phyloP scores from a whole-genome alignment of 345 rosid species.

The Mallotus nudiflorus region DNA sequence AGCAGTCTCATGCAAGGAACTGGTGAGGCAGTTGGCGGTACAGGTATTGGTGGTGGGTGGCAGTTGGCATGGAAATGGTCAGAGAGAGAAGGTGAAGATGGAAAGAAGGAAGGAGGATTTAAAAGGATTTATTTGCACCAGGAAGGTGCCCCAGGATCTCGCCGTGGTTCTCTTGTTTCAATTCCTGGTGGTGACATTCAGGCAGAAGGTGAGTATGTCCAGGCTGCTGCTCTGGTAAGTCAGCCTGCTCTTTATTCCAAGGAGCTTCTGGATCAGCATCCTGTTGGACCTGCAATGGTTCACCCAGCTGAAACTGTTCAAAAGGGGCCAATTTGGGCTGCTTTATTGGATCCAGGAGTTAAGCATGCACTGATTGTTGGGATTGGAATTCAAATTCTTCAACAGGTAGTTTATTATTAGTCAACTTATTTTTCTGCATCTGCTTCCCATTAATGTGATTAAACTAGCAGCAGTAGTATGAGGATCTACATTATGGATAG shows the following conservation, averaged over 20 bases:
- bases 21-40: slow-evolving; percentile 57
- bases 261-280: slow-evolving; percentile 23
- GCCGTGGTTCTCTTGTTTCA: slow-evolving; percentile 76
- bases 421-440: neutral
- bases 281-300: slow-evolving; percentile 33
- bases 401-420: slow-evolving; percentile 57
- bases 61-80: slow-evolving; percentile 92
- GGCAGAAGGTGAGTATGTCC: slow-evolving; percentile 66
- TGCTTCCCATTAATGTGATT: neutral
- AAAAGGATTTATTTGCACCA: slow-evolving; percentile 82
- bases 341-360: slow-evolving; percentile 87
- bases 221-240: slow-evolving; percentile 71
- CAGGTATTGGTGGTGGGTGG: slow-evolving; percentile 99
- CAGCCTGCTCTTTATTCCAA: slow-evolving; percentile 30
- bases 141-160: slow-evolving; percentile 70
- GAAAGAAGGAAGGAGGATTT: slow-evolving; percentile 76
- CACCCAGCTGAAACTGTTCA: slow-evolving; percentile 47
- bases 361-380: slow-evolving; percentile 86
- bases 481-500: neutral
- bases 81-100: slow-evolving; percentile 64
- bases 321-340: slow-evolving; percentile 69
- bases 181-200: slow-evolving; percentile 54
- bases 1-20: slow-evolving; percentile 68
- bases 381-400: slow-evolving; percentile 87
- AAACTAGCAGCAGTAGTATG: neutral